Evolutionary conservation across 768 basidiomycete genomes (phyloP).

Genomic region (Chalciporus piperatus): DNA sequence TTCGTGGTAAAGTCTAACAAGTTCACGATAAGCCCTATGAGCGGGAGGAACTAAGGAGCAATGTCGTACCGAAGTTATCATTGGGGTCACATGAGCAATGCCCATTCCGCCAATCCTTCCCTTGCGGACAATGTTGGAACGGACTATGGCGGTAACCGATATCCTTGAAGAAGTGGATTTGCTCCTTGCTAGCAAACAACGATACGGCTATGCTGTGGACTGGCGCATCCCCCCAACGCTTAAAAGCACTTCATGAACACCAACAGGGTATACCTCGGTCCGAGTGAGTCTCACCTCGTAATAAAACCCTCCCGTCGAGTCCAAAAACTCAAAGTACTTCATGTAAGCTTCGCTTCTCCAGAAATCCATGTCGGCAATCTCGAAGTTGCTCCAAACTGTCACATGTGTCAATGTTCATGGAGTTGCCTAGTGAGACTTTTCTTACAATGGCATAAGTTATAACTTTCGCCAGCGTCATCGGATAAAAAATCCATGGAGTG

Average conservation of each 20-base stretch:
- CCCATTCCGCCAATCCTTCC: slow-evolving; percentile 67
- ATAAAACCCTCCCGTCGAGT: slow-evolving; percentile 78
- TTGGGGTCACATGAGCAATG: slow-evolving; percentile 83
- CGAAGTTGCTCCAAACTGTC: slow-evolving; percentile 91
- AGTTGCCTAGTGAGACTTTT: background rate
- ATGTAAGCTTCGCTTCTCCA: slow-evolving; percentile 49
- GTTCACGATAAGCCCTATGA: too few relatives aligned
- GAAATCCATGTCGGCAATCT: slow-evolving; percentile 81
- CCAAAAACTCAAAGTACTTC: slow-evolving; percentile 49
- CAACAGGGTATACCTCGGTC: background rate
- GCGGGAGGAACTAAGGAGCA: background rate
- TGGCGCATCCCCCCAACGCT: slow-evolving; percentile 96
- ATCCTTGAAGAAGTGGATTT: slow-evolving; percentile 94
- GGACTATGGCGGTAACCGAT: slow-evolving; percentile 92
- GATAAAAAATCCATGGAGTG: slow-evolving; percentile 67
- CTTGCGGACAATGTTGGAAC: slow-evolving; percentile 89
- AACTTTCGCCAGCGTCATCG: slow-evolving; percentile 60
- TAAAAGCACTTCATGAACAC: slow-evolving; percentile 4
- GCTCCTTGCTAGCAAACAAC: slow-evolving; percentile 82
- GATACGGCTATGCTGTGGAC: slow-evolving; percentile 90
- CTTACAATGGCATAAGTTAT: slow-evolving; percentile 66
- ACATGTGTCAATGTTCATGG: background rate
- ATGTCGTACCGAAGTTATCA: slow-evolving; percentile 64
- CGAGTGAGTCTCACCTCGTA: slow-evolving; percentile 56
- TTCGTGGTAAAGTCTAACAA: slow-evolving; percentile 25